Percentiles rank a stretch among this genome's conserved stretches.
Evolutionary conservation across 192 early-diverging fungal species (phyloP).

Genomic region (Chytriomyces hyalinus): DNA sequence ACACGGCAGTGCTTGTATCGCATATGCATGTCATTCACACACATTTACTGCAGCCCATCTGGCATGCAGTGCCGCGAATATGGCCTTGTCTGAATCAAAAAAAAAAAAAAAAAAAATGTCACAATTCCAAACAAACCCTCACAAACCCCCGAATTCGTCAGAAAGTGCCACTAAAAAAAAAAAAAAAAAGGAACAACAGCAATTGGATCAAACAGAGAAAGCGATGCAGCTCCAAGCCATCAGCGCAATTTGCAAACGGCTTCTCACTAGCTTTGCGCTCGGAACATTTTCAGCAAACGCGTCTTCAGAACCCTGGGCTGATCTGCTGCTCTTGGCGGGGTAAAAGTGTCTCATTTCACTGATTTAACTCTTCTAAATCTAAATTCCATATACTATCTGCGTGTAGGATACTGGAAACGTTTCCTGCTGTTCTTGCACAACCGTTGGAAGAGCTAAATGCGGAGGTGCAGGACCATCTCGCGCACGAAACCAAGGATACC

Average conservation of each 20-base stretch:
- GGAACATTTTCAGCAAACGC: neutral
- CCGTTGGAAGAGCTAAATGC: neutral
- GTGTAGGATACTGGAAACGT: neutral
- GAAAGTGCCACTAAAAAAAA: too few species aligned
- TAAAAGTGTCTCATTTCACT: neutral
- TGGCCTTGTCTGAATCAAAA: too few species aligned
- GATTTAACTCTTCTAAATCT: neutral
- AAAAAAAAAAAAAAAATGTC: too few species aligned
- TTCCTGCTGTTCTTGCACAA: neutral
- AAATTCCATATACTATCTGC: neutral
- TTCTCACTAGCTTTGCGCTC: slow-evolving; percentile 30
- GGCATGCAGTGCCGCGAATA: too few species aligned
- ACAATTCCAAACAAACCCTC: too few species aligned
- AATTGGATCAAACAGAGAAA: neutral
- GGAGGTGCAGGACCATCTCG: too few species aligned
- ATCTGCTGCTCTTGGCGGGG: slow-evolving; percentile 2
- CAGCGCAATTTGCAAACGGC: slow-evolving; percentile 16
- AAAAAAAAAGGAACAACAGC: neutral
- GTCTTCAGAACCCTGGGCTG: neutral
- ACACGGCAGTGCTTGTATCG: too few species aligned
- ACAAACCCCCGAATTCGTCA: too few species aligned
- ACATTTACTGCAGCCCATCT: too few species aligned
- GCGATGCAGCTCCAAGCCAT: neutral
- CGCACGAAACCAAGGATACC: neutral
- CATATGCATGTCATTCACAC: too few species aligned